Percentiles rank a stretch among this genome's conserved stretches.
Evolutionary conservation across 2,329 filamentous ascomycete genomes (phyloP).

Genomic region (Trichoderma arundinaceum): DNA sequence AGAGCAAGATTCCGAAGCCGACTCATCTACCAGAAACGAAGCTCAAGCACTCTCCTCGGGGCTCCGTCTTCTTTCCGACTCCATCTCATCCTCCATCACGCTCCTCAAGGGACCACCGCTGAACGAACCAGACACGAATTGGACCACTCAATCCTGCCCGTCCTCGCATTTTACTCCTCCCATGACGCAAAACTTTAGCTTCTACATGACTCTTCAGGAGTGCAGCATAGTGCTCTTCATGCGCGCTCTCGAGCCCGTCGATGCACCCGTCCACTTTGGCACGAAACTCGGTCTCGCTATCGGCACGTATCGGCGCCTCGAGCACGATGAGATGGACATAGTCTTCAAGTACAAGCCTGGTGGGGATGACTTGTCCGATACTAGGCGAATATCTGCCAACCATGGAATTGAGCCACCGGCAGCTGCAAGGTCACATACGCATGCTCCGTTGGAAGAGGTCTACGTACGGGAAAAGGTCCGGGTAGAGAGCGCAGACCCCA

Average conservation of each 20-base stretch:
- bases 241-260: conserved; percentile 71
- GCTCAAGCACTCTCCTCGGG: conserved; percentile 63
- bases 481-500: conserved; percentile 88
- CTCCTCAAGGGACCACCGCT: conserved; percentile 62
- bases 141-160: conserved; percentile 53
- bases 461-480: conserved; percentile 87
- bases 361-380: conserved; percentile 41
- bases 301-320: conserved; percentile 65
- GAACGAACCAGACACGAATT: conserved; percentile 48
- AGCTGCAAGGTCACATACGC: conserved; percentile 16
- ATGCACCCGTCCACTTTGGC: conserved; percentile 64
- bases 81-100: conserved; percentile 57
- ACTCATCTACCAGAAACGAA: conserved; percentile 63
- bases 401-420: conserved; percentile 37
- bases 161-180: conserved; percentile 52
- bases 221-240: conserved; percentile 72
- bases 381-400: conserved; percentile 37
- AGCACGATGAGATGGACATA: conserved; percentile 81
- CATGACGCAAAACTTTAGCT: conserved; percentile 68
- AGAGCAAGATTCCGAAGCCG: neutral
- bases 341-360: conserved; percentile 68
- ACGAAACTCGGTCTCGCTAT: conserved; percentile 75
- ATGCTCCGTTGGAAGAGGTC: conserved; percentile 61
- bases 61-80: conserved; percentile 60
- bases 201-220: conserved; percentile 74